Conservation (phyloP, 1,284 basidiomycete species). For the Somion occarium region DNA sequence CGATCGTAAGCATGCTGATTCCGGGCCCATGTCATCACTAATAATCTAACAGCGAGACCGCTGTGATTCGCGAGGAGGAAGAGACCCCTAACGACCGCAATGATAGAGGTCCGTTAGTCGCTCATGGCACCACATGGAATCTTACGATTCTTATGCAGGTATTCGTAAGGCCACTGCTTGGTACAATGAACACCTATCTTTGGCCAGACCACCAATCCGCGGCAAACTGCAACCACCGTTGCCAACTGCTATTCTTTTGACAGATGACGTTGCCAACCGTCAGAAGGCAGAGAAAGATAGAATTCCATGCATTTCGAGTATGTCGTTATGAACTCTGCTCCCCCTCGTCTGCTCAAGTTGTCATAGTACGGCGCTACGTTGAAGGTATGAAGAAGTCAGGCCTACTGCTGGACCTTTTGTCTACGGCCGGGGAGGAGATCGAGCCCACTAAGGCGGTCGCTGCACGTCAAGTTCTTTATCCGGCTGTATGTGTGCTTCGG, state of each 20-base stretch:
- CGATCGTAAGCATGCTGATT: slow-evolving; percentile 48
- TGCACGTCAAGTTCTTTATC: slow-evolving; percentile 64
- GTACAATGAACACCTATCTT: slow-evolving; percentile 74
- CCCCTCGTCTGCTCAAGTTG: neutral
- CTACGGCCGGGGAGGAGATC: slow-evolving; percentile 57
- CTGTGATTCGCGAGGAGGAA: slow-evolving; percentile 63
- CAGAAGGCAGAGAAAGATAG: slow-evolving; percentile 70
- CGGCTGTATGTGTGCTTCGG: slow-evolving; percentile 51
- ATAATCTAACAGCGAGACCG: slow-evolving; percentile 49
- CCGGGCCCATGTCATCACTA: slow-evolving; percentile 3
- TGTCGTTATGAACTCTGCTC: slow-evolving; percentile 8
- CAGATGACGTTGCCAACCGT: slow-evolving; percentile 87
- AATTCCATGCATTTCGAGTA: slow-evolving; percentile 65
- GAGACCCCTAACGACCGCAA: slow-evolving; percentile 91
- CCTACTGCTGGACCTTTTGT: slow-evolving; percentile 76
- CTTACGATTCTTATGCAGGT: slow-evolving; percentile 37
- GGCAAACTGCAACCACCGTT: slow-evolving; percentile 36
- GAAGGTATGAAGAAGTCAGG: slow-evolving; percentile 62
- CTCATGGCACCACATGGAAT: neutral
- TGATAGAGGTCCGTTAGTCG: slow-evolving; percentile 67
- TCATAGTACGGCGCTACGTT: slow-evolving; percentile 72
- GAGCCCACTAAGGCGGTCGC: slow-evolving; percentile 53
- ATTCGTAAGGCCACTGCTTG: slow-evolving; percentile 83
- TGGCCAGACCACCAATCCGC: slow-evolving; percentile 49
- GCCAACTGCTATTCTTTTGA: slow-evolving; percentile 75